Base-by-base conservation (phyloP, 1,139 yeast genomes). In the Yamadazyma friedrichii region DNA sequence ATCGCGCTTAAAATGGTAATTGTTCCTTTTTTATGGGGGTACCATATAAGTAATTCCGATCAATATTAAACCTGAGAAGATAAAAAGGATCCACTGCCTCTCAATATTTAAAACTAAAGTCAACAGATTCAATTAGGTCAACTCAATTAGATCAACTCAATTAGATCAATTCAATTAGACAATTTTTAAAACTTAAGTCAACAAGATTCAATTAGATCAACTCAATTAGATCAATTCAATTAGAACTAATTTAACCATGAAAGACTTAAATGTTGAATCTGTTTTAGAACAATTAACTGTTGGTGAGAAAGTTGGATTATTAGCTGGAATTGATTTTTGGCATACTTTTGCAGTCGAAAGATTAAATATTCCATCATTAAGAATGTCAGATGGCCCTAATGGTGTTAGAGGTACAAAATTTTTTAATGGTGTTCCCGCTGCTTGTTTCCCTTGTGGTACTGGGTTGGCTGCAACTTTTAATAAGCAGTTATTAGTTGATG, bases 291-390 rank as follows among this genome's bases (percentile, higher is more conserved):
- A 74, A 51, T 59, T 77, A 46, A 67, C 76, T 10, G 44, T 61
- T 9, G 55, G 59, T 10, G 80, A 78, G 51, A 78, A 77, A 53
- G 56, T 70, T 52, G 51, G 61, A 9, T 63, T 78, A 37, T 49
- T 73, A 33, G 64, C 78, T 12, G 78, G 78, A 33, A 56, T 58
- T 42, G 78, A 75, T 52, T 64, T 63, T 54, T 78, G 83, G 83
- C 79, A 74, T 52, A 77, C 83, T 1, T 55, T 54, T 31, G 61
- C 72, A 3, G 56, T 78, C 26, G 68, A 65, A 37, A 59, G 80
- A 41, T 58, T 74, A 38, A 57, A 59, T 29, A 58, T 77, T 31
- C 62, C 49, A 42, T 41, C 55, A 2, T 46, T 55, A 10, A 52
- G 62, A 15, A 59, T 57, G 25, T 51, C 60, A 4, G 65, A 60